A percentile compares a stretch with the other conserved stretches of the same genome.
phyloP scores from a whole-genome alignment of 2,329 filamentous ascomycete species.

The Cercospora berteroae region DNA sequence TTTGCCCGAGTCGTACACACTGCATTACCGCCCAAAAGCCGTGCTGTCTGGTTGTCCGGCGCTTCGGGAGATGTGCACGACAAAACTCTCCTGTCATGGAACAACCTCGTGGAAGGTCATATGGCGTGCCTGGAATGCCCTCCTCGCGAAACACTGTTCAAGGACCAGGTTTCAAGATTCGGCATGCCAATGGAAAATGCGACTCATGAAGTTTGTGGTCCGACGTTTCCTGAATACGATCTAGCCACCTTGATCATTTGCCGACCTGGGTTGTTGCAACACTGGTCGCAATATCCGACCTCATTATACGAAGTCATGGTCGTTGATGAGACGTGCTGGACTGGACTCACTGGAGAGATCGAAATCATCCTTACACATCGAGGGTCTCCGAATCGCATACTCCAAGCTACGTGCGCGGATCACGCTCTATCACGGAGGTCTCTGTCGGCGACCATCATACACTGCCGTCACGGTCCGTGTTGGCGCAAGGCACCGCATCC shows the following conservation, averaged over 20 bases:
- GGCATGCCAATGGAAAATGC: not conserved
- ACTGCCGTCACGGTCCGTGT: not conserved
- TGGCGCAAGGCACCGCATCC: not conserved
- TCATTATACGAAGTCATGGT: not conserved
- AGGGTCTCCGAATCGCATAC: not conserved
- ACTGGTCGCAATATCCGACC: not conserved
- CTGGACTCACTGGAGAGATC: not conserved
- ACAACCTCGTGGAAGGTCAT: not conserved
- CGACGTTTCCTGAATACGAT: not conserved
- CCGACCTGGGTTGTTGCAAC: not conserved
- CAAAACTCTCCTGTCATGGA: not conserved
- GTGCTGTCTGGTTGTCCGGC: conserved; percentile 6
- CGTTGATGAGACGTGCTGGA: not conserved
- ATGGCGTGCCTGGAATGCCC: not conserved
- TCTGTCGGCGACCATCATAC: not conserved
- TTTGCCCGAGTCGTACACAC: not conserved
- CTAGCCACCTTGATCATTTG: not conserved
- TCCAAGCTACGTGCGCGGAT: not conserved
- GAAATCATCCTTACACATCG: not conserved
- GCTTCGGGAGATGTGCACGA: conserved; percentile 2
- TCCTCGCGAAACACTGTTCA: not conserved
- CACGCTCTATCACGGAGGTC: not conserved
- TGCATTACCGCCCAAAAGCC: conserved; percentile 9
- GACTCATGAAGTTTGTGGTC: not conserved
- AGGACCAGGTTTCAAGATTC: conserved; percentile 5